These are phyloP conservation scores for Mycena galericulata DNA, from an alignment of 768 basidiomycete genomes.

Conservation along the genomic window DNA sequence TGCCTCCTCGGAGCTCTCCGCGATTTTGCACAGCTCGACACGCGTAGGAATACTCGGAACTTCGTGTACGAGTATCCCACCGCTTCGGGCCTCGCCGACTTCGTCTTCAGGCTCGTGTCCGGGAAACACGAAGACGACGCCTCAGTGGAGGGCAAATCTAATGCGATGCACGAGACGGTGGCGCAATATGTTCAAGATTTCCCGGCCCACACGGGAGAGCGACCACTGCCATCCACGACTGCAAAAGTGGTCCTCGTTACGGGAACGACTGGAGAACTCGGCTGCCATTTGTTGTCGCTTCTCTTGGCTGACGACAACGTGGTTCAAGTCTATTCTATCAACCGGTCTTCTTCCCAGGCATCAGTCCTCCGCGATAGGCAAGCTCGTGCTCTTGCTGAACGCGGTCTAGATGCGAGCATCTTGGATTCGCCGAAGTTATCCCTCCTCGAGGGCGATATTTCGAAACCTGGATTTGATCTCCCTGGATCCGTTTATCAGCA, in stretches of 20 bases:
- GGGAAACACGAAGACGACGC: background rate
- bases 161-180: slow-evolving; percentile 33
- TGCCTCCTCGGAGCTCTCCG: slow-evolving; percentile 50
- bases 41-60: slow-evolving; percentile 40
- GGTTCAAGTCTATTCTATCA: slow-evolving; percentile 43
- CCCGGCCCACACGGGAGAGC: slow-evolving; percentile 13
- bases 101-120: slow-evolving; percentile 20
- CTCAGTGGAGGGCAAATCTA: background rate
- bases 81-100: slow-evolving; percentile 36
- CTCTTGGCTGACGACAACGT: slow-evolving; percentile 35
- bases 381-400: slow-evolving; percentile 38
- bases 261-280: slow-evolving; percentile 49
- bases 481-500: slow-evolving; percentile 30
- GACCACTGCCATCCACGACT: background rate
- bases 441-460: slow-evolving; percentile 46
- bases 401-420: slow-evolving; percentile 45
- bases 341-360: slow-evolving; percentile 35
- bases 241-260: slow-evolving; percentile 44
- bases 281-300: slow-evolving; percentile 41
- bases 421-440: slow-evolving; percentile 43
- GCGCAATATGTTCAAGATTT: slow-evolving; percentile 28
- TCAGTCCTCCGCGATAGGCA: slow-evolving; percentile 41
- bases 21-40: slow-evolving; percentile 35
- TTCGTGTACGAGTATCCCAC: slow-evolving; percentile 53
- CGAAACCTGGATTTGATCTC: slow-evolving; percentile 41